Evolutionary conservation across 306 rosid genomes (phyloP).

Genomic region (Cucurbita pepo): DNA sequence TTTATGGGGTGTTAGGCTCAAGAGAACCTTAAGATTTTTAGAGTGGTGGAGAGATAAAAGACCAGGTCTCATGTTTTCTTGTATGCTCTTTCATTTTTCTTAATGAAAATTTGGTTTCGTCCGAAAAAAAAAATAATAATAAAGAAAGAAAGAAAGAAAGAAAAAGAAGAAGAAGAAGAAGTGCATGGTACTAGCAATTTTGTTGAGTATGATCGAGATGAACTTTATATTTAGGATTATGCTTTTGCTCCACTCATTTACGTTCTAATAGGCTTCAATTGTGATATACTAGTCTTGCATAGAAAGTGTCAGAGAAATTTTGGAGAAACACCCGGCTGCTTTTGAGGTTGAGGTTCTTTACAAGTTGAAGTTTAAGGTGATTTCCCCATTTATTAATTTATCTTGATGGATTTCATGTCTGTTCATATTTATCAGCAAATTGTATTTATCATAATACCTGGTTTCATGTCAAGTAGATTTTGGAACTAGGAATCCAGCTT

Average conservation of each 20-base stretch:
- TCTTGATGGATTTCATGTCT: slow-evolving; percentile 6
- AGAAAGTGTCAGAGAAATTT: slow-evolving; percentile 34
- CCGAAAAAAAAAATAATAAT: too few relatives aligned
- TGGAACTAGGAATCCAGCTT: slow-evolving; percentile 47
- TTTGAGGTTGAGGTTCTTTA: slow-evolving; percentile 43
- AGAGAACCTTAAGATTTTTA: too few relatives aligned
- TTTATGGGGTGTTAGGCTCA: too few relatives aligned
- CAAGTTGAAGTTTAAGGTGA: slow-evolving; percentile 66
- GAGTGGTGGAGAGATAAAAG: too few relatives aligned
- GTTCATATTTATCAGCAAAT: not conserved
- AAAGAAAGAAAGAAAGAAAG: too few relatives aligned
- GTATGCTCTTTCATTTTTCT: not conserved
- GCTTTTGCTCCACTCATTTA: not conserved
- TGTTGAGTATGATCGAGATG: not conserved
- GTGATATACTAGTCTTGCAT: slow-evolving; percentile 38
- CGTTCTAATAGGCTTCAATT: not conserved
- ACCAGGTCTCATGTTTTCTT: not conserved
- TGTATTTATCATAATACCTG: slow-evolving; percentile 2
- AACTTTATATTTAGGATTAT: not conserved
- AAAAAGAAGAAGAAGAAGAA: too few relatives aligned
- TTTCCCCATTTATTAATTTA: slow-evolving; percentile 6
- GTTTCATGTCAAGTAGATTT: slow-evolving; percentile 30
- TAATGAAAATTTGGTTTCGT: not conserved
- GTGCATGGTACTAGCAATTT: not conserved
- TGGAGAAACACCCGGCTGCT: slow-evolving; percentile 27